A percentile compares a stretch with the other conserved stretches of the same genome.
Conservation (phyloP, 441 rosid genomes). For the Gossypium trilobum region DNA sequence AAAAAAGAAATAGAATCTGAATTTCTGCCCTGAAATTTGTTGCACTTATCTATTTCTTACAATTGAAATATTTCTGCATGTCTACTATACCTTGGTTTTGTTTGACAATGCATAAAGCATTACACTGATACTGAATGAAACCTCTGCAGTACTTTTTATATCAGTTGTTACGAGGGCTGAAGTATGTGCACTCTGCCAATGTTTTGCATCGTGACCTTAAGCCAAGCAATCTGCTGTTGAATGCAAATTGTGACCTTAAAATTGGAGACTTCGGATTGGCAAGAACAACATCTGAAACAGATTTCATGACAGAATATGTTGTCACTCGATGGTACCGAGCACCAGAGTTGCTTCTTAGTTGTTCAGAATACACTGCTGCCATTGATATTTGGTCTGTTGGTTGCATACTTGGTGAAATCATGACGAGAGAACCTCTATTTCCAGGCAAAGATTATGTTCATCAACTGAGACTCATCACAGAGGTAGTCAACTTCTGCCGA, state of each 20-base stretch:
- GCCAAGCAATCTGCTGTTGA: slow-evolving; percentile 63
- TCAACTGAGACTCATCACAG: slow-evolving; percentile 58
- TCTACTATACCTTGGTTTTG: slow-evolving; percentile 9
- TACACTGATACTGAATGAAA: slow-evolving; percentile 17
- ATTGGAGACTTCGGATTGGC: slow-evolving; percentile 70
- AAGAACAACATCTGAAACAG: slow-evolving; percentile 64
- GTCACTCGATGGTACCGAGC: slow-evolving; percentile 52
- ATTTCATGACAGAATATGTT: slow-evolving; percentile 65
- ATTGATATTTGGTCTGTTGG: slow-evolving; percentile 72
- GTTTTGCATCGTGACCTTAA: slow-evolving; percentile 69
- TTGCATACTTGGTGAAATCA: slow-evolving; percentile 63
- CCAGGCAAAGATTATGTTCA: slow-evolving; percentile 70
- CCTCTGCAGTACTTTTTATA: slow-evolving; percentile 53
- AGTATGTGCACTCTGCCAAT: slow-evolving; percentile 60
- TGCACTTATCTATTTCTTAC: no score
- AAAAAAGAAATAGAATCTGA: not conserved
- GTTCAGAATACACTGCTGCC: slow-evolving; percentile 49
- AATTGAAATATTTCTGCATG: not conserved
- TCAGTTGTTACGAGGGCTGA: slow-evolving; percentile 63
- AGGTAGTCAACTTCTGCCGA: slow-evolving; percentile 28
- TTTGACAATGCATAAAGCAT: not conserved
- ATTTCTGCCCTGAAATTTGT: not conserved
- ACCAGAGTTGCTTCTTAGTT: slow-evolving; percentile 47
- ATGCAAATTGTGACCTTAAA: slow-evolving; percentile 59
- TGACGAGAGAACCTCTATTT: slow-evolving; percentile 55